phyloP scores from a whole-genome alignment of 345 rosid species.

The Mercurialis annua region DNA sequence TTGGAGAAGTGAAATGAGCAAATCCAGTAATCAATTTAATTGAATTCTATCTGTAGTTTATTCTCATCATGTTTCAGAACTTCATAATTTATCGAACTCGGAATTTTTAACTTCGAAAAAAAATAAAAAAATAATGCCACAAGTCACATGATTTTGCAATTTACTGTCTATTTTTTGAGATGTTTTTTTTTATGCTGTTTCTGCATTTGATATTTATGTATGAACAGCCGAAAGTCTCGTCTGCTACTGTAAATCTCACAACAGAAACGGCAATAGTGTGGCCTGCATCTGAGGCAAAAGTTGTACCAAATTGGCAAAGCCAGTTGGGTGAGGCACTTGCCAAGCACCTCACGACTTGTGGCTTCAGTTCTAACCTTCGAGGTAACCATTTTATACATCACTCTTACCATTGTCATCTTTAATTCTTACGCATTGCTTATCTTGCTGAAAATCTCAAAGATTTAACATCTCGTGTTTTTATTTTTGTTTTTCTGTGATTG shows the following conservation, averaged over 20 bases:
- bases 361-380: constrained; percentile 76
- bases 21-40: too few relatives aligned
- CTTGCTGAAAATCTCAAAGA: neutral
- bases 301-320: constrained; percentile 66
- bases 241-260: constrained; percentile 86
- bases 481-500: neutral
- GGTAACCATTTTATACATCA: constrained; percentile 41
- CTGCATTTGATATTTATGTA: constrained; percentile 14
- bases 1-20: too few relatives aligned
- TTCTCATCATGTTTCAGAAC: too few relatives aligned
- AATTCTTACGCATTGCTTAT: neutral
- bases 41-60: too few relatives aligned
- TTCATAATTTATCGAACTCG: too few relatives aligned
- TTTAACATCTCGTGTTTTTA: neutral
- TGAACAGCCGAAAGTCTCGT: constrained; percentile 80
- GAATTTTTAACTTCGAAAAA: too few relatives aligned
- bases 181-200: neutral
- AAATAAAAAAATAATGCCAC: too few relatives aligned
- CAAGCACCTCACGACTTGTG: constrained; percentile 75
- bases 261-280: constrained; percentile 93
- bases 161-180: neutral
- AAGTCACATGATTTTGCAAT: too few relatives aligned
- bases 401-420: neutral
- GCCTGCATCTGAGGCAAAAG: constrained; percentile 82
- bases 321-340: constrained; percentile 88